Base-by-base conservation (phyloP, 306 rosid genomes). In the Quercus mongolica region DNA sequence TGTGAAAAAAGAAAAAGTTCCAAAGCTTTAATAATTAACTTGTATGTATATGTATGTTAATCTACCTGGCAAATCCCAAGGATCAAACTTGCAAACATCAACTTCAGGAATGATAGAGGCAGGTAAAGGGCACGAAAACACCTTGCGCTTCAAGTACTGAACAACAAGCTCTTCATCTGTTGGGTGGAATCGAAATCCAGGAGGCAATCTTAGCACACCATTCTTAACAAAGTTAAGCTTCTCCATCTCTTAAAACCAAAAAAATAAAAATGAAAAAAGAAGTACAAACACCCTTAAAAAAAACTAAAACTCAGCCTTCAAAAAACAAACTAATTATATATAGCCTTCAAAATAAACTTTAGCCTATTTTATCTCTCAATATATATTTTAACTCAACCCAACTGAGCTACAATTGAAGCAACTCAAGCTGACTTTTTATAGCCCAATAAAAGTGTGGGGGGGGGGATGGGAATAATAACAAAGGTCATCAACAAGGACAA, bases 51-150 rank as follows among this genome's bases (percentile, higher is more conserved):
- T 26, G 69, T 28, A 15, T 63, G 31, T 9, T 28, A 67, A 78
- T 82, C 31, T 52, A 93, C 98, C 98, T 71, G 98, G 99, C 86
- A 95, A 91, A 90, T 95, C 99, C 98, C 99, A 95, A 17, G 99
- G 99, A 79, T 95, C 99, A n/a, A 89, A 85, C 64, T 91, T 95
- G 90, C 94, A 91, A 72, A 95, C 90, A 70, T 93, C 90, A 73
- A 89, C 90, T 28, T 95, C 96, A 19, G 98, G 99, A 73, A 95
- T 95, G 83, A 95, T 84, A 1, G 99, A 89, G 23, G 99, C 97
- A 1, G 99, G 99, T 76, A 95, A 58, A 26, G 99, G 99, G 77
- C 3, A 87, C 6, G 97, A 91, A 56, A 85, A 81, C 49, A 89
- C 94, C 88, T 95, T 95, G 11, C 97, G 88, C 76, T 86, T 90